Base-by-base conservation (phyloP, 306 rosid genomes). In the Vigna hirtella region DNA sequence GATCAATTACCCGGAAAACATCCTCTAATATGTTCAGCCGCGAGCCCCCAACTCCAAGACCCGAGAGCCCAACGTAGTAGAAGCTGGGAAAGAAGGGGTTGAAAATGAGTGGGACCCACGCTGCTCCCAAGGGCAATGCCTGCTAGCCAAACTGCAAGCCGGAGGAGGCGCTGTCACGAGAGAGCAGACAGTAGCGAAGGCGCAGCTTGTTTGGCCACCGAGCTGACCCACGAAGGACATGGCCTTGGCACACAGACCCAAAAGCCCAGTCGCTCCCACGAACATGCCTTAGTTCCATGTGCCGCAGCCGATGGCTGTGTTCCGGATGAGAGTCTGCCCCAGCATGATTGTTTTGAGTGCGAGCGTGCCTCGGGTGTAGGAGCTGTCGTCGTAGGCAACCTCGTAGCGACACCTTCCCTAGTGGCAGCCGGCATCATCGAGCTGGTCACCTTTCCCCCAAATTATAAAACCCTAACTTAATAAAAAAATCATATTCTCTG, bases 231-330 rank as follows among this genome's bases (percentile, higher is more conserved):
- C 91, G 3, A 94, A 85, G 0, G 98, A 94, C 96, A 94, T 85
- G 76, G 94, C 82, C 69, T 97, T 97, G 2, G 93, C 91, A 10
- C 98, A 97, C 2, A 94, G 90, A 12, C 98, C 97, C 63, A 94
- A 72, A 34, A 94, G 79, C 6, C 98, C 98, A 1, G 94, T 94
- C 0, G 98, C 98, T 43, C 93, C 98, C 0, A 90, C 90, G 42
- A 94, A 94, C 98, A 94, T 91, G 15, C 98, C 98, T 38, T 73
- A 87, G 9, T 94, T 94, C 85, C 77, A 85, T 53, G 92, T 97
- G 20, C 98, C 98, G 77, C 98, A 94, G 13, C 97, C 98, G 72
- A 94, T 94, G 12, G 97, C 97, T 3, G 91, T 82, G 28, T 89
- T 81, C 3, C 83, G 86, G 63, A 94, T 86, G 20, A 84, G 14